Evolutionary conservation across 441 rosid species (phyloP).

Genomic region (Cnidoscolus chayamansa): DNA sequence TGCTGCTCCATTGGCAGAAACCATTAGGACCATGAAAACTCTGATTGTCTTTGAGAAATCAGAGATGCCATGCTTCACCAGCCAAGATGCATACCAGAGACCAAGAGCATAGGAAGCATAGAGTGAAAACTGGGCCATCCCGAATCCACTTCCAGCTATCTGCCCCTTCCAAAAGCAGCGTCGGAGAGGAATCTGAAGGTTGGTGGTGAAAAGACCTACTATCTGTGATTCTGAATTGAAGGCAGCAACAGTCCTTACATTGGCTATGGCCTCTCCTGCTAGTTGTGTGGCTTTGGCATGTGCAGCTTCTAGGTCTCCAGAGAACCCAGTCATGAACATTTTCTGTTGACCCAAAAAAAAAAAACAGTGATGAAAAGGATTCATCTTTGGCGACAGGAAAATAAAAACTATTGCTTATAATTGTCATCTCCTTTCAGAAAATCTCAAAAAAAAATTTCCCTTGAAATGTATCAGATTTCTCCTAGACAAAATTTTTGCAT

Average conservation of each 20-base stretch:
- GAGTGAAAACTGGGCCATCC: slow-evolving; percentile 86
- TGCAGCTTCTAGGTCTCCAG: slow-evolving; percentile 91
- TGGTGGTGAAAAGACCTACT: slow-evolving; percentile 73
- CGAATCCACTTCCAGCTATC: slow-evolving; percentile 94
- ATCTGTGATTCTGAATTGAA: slow-evolving; percentile 88
- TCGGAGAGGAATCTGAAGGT: slow-evolving; percentile 68
- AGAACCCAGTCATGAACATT: slow-evolving; percentile 99
- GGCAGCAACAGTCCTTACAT: slow-evolving; percentile 94
- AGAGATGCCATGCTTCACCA: slow-evolving; percentile 96
- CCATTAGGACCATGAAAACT: slow-evolving; percentile 98
- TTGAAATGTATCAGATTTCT: neutral
- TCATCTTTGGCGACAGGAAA: too few relatives aligned
- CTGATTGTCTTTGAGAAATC: slow-evolving; percentile 96
- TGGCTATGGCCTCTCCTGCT: slow-evolving; percentile 97
- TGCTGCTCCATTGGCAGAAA: slow-evolving; percentile 97
- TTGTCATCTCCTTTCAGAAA: neutral
- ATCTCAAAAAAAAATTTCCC: neutral
- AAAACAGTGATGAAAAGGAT: too few relatives aligned
- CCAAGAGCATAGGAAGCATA: slow-evolving; percentile 97
- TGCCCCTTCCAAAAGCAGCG: slow-evolving; percentile 99
- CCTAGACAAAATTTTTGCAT: too few relatives aligned
- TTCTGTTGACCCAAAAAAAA: slow-evolving; percentile 43
- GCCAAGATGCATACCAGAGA: slow-evolving; percentile 99
- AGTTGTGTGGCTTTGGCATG: slow-evolving; percentile 95
- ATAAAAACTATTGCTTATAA: too few relatives aligned